These are phyloP conservation scores for Quercus agrifolia DNA, from an alignment of 306 rosid species.

Conservation along the genomic window DNA sequence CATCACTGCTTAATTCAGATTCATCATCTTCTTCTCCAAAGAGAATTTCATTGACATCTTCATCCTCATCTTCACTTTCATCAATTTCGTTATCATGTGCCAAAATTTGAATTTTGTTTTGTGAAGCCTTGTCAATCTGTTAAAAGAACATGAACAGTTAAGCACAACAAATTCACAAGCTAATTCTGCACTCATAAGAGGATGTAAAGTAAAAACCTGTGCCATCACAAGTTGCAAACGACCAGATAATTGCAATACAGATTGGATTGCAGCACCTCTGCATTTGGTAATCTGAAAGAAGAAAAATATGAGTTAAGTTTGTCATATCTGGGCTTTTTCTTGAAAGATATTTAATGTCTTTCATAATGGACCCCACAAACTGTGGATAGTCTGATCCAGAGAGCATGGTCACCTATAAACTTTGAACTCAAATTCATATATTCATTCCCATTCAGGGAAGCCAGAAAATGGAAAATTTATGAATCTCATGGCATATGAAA, in stretches of 20 bases:
- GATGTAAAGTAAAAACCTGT: conserved; percentile 51
- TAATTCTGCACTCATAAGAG: background rate
- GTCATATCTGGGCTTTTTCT: background rate
- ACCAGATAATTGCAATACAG: conserved; percentile 76
- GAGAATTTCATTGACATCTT: conserved; percentile 44
- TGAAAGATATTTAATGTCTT: background rate
- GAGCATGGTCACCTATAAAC: background rate
- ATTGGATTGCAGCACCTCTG: conserved; percentile 60
- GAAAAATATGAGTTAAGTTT: conserved; percentile 13
- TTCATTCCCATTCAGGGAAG: background rate
- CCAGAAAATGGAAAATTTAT: background rate
- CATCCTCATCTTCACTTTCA: conserved; percentile 52
- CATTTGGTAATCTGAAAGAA: conserved; percentile 50
- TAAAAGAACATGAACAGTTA: conserved; percentile 3
- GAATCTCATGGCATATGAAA: background rate
- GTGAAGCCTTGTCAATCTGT: conserved; percentile 72
- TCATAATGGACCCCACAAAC: background rate
- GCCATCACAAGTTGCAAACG: conserved; percentile 79
- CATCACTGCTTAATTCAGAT: conserved; percentile 78
- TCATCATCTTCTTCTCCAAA: conserved; percentile 56
- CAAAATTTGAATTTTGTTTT: conserved; percentile 28
- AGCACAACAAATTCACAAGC: conserved; percentile 16
- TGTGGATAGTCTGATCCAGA: background rate
- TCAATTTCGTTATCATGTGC: conserved; percentile 29
- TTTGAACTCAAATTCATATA: background rate